Base-by-base conservation (phyloP, 352 stramenopile genomes). In the Pythium chondricola region DNA sequence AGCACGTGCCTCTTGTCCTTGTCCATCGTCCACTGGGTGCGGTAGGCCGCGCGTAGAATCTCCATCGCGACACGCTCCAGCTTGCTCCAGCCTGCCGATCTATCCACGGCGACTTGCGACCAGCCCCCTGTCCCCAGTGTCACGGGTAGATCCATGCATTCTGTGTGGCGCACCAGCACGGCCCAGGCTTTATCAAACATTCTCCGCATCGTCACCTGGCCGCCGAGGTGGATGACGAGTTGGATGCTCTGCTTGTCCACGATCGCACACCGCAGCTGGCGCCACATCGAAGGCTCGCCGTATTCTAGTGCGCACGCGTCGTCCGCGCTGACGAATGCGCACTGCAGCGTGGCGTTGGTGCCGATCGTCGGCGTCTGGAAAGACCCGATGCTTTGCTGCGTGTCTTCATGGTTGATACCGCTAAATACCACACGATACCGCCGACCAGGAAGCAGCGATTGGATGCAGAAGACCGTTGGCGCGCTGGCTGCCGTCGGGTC, bases 171-270 rank as follows among this genome's bases (percentile, higher is more conserved):
- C 32, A 86, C 47, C 17, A 93, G 51, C n/a, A 88, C 35, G 11
- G 69, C 47, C 45, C 69, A 85, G 2, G 65, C 71, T 42, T 82
- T 72, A 43, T 90, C 74, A 33, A 93, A 93, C 62, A 80, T 74
- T n/a, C 44, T 46, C 43, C 71, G 41, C 65, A 93, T 74, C 8
- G 54, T 54, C 2, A 92, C 76, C 51, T 92, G 81, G 0, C 78
- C 81, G 2, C 78, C 81, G 11, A 90, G 55, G 53, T 92, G 75
- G 11, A 92, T 18, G 5, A 90, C 62, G 6, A 77, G 46, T 11
- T 84, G 64, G 2, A 64, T 48, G 8, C 49, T 36, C 4, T 62
- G 48, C 2, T 43, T 43, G 24, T 67, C 63, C 2, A 88, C 62
- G 4, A 61, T 57, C 31, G 67, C 37, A 16, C 54, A 31, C 8